Percentiles rank a stretch among this genome's conserved stretches.
phyloP scores from a whole-genome alignment of 331 rosid genomes.

The Pyracantha coccinea region DNA sequence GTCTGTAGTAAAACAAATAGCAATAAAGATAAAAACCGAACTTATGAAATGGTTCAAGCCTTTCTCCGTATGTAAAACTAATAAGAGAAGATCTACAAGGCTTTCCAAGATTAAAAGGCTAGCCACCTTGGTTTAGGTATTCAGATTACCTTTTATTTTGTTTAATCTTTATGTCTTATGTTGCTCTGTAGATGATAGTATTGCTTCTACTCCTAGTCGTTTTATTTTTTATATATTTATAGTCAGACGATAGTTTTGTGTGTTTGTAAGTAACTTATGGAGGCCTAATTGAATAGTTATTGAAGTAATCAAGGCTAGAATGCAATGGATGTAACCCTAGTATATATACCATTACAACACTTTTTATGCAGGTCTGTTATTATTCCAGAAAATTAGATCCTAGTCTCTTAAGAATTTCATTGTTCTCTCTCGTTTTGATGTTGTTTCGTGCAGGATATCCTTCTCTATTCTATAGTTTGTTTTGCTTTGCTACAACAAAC shows the following conservation, averaged over 20 bases:
- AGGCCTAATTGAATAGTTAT: not conserved
- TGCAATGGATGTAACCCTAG: not conserved
- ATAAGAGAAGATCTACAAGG: not conserved
- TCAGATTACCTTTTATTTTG: not conserved
- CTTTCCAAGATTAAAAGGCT: not conserved
- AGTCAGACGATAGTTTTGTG: not conserved
- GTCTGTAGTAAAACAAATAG: slow-evolving; percentile 3
- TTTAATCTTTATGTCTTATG: not conserved
- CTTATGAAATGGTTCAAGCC: not conserved
- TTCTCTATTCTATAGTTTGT: not conserved
- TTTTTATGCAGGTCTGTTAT: not conserved
- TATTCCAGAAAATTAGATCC: not conserved
- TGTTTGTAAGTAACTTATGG: not conserved
- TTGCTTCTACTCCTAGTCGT: not conserved
- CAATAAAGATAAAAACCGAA: not conserved
- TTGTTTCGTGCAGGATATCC: not conserved
- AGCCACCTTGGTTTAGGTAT: not conserved
- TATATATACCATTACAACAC: not conserved
- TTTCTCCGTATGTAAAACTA: not conserved
- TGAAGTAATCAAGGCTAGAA: not conserved
- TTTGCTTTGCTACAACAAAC: not conserved
- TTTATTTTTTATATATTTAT: not conserved
- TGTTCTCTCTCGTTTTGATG: not conserved
- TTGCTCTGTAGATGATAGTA: not conserved
- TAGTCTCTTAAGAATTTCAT: not conserved